Evolutionary conservation across 805 yeast species (phyloP), one percentile per base, ranked within the genome.

Genomic region (Kodamaea hsintzibuensis): DNA sequence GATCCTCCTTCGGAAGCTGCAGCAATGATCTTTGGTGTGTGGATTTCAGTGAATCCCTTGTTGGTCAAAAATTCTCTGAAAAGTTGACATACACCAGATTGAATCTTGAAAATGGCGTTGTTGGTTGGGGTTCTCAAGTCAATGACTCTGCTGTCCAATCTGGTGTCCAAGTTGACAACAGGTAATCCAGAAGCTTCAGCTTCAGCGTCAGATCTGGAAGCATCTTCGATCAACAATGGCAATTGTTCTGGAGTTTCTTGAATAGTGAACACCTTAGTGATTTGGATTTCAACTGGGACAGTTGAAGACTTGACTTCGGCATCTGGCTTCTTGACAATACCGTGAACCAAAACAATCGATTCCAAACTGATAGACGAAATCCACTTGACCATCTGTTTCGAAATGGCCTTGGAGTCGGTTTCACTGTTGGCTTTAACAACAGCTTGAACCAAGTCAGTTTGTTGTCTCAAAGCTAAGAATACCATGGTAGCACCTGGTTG

Each of bases 1-100:
- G 98, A 84, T 62, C 99, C 99, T 74, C 98, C 97, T 80, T 95
- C 99, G 57, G 96, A 88, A 42, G 99, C 89, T 42, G 98, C 91
- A 62, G 96, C 97, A 66, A 93, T 82, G 63, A 95, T 79, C 77
- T 95, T 95, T 58, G 99, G 99, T 10, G 98, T 88, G 76, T 95
- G 99, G 62, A 91, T 86, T 78, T 96, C 99, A 38, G 86, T 83
- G 76, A 95, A 95, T 25, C 82, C 82, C 62, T 77, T 82, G 48
- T 72, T 72, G 56, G 74, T 68, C 65, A 95, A 79, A 70, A 88
- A 95, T 77, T 95, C 98, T 70, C 96, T 85, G 82, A 95, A 95
- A 66, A 96, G 77, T 40, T 79, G 78, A 69, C 93, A 83, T 54
- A 95, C 96, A 64, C 93, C 99, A 49, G 93, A 82, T 76, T 90